Evolutionary conservation across 768 basidiomycete species (phyloP).

Genomic region (Wakefieldia striispora): DNA sequence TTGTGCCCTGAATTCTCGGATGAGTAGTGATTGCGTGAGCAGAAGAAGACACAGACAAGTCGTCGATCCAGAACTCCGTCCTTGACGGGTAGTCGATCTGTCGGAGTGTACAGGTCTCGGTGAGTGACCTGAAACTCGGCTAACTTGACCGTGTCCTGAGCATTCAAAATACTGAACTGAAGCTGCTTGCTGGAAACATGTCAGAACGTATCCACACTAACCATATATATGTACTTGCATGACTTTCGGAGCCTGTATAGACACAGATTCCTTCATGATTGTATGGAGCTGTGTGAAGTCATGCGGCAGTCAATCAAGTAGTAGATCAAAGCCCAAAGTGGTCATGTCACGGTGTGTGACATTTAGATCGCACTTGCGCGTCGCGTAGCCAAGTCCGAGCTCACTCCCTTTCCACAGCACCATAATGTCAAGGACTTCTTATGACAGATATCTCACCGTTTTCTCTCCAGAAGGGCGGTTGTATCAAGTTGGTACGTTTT

Average conservation of each 20-base stretch:
- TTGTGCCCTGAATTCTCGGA: slow-evolving; percentile 67
- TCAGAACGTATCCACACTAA: neutral
- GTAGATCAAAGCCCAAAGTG: neutral
- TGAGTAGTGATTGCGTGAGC: neutral
- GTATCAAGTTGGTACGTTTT: slow-evolving; percentile 91
- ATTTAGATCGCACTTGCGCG: slow-evolving; percentile 47
- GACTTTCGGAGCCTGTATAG: slow-evolving; percentile 77
- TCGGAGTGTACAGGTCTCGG: slow-evolving; percentile 84
- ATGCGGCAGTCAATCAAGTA: neutral
- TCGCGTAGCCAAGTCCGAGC: slow-evolving; percentile 45
- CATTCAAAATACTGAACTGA: slow-evolving; percentile 91
- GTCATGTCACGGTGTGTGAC: slow-evolving; percentile 27
- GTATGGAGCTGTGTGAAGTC: neutral
- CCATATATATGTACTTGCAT: slow-evolving; percentile 48
- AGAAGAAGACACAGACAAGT: slow-evolving; percentile 52
- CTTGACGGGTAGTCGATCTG: slow-evolving; percentile 80
- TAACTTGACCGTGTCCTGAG: slow-evolving; percentile 93
- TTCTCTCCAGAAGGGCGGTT: slow-evolving; percentile 97
- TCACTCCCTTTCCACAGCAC: slow-evolving; percentile 28
- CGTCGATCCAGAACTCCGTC: slow-evolving; percentile 92
- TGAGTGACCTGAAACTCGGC: slow-evolving; percentile 96
- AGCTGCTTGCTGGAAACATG: slow-evolving; percentile 73
- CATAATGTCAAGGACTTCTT: slow-evolving; percentile 92
- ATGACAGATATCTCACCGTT: slow-evolving; percentile 95
- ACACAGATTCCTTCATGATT: slow-evolving; percentile 75